Evolutionary conservation across 163 green algal genomes (phyloP), one percentile per base, ranked within the genome.

Genomic region (Chlorella variabilis): DNA sequence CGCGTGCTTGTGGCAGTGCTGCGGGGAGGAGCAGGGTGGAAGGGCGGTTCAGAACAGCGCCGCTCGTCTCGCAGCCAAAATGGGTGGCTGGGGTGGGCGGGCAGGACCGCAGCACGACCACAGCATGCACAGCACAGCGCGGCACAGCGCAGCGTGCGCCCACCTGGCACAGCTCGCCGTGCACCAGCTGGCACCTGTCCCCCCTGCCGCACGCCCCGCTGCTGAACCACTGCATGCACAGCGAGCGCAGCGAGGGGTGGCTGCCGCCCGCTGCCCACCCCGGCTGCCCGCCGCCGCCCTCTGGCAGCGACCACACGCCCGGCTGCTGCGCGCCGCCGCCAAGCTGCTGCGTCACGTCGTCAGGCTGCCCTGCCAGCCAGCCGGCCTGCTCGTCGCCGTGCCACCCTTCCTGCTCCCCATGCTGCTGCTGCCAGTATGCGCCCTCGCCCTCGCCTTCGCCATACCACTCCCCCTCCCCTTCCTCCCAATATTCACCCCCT

Each of bases 131-230:
- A n/a, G n/a, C n/a, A n/a, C n/a, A n/a, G n/a, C n/a, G n/a, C n/a
- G n/a, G n/a, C n/a, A n/a, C n/a, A n/a, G n/a, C n/a, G n/a, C n/a
- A n/a, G n/a, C 45, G 11, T 54, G 11, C 11, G 45, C 54, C 23
- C 63, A 91, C 85, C 89, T 94, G 80, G 76, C 93, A 96, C 34
- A 83, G 49, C 7, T 91, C 68, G 2, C 93, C 93, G 59, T 96
- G 93, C 11, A 90, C 82, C 36, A 92, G 77, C 8, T 76, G 56
- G 87, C 93, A 96, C 45, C 73, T 38, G 4, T 87, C 81, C 0
- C 88, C 91, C 29, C 78, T 67, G 7, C 67, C 42, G 82, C 92
- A 96, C 2, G 38, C 11, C 29, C 92, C 92, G 9, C 71, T 86
- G 18, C 73, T 67, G 38, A 85, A 81, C 41, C 86, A 92, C 58